phyloP scores from a whole-genome alignment of 108 stramenopile species.

The Stephanodiscus minutulus region DNA sequence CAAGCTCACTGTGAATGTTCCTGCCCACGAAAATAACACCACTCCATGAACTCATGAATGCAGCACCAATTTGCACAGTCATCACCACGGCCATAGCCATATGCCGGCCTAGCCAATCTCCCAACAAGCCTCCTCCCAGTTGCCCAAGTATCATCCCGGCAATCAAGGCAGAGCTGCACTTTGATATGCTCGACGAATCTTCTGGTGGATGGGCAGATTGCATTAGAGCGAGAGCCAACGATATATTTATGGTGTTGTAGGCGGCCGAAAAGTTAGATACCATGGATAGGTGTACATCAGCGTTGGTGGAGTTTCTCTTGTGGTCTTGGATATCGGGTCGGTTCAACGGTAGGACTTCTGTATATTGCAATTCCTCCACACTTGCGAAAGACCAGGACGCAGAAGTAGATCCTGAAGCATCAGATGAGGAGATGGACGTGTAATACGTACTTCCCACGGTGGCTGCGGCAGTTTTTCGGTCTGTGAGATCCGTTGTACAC shows the following conservation, averaged over 20 bases:
- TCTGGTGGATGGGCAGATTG: slow-evolving; percentile 26
- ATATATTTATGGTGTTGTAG: slow-evolving; percentile 62
- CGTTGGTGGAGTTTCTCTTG: slow-evolving; percentile 42
- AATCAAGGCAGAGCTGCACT: slow-evolving; percentile 59
- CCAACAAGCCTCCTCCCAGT: slow-evolving; percentile 55
- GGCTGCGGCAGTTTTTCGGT: not conserved
- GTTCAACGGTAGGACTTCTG: not conserved
- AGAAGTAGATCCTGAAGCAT: too few species aligned
- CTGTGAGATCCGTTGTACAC: not conserved
- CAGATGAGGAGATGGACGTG: slow-evolving; percentile 6
- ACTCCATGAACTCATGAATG: slow-evolving; percentile 45
- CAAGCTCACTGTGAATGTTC: slow-evolving; percentile 52
- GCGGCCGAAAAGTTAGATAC: slow-evolving; percentile 64
- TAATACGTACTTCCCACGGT: slow-evolving; percentile 8
- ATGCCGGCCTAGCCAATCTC: slow-evolving; percentile 59
- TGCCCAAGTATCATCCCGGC: slow-evolving; percentile 73
- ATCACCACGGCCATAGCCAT: slow-evolving; percentile 58
- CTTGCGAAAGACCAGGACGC: too few species aligned
- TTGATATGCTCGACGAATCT: slow-evolving; percentile 35
- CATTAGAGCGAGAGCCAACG: slow-evolving; percentile 58
- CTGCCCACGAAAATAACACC: slow-evolving; percentile 11
- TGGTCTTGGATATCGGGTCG: not conserved
- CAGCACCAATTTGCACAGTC: slow-evolving; percentile 50
- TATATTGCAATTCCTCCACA: too few species aligned
- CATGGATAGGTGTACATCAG: slow-evolving; percentile 59